A percentile compares a stretch with the other conserved stretches of the same genome.
Evolutionary conservation across 2,329 filamentous ascomycete species (phyloP).

Genomic region (Chaetothyriales sp.): DNA sequence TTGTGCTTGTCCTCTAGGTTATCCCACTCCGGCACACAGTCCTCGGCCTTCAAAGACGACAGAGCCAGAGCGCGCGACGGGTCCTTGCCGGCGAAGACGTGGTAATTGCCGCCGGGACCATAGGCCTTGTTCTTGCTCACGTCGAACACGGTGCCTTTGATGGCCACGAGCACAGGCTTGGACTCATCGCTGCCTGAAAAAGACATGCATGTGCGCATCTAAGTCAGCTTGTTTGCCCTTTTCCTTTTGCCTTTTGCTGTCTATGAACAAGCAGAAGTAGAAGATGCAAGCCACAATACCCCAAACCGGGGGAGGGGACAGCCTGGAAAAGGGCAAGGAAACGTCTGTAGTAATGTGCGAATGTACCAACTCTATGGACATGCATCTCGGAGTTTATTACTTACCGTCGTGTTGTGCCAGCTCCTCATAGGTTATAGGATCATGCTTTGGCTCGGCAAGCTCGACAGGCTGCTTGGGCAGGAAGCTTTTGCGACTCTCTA

Average conservation of each 20-base stretch:
- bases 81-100: slow-evolving; percentile 90
- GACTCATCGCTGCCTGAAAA: slow-evolving; percentile 24
- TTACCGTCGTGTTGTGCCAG: slow-evolving; percentile 70
- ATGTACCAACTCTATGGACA: not conserved
- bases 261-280: not conserved
- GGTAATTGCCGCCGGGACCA: slow-evolving; percentile 64
- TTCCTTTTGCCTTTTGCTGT: not conserved
- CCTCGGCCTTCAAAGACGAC: slow-evolving; percentile 72
- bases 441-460: slow-evolving; percentile 72
- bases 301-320: no score
- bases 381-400: slow-evolving; percentile 16
- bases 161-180: slow-evolving; percentile 44
- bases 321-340: not conserved
- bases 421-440: slow-evolving; percentile 66
- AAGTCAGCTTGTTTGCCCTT: not conserved
- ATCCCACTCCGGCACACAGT: slow-evolving; percentile 68
- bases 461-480: slow-evolving; percentile 31
- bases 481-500: slow-evolving; percentile 24
- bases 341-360: not conserved
- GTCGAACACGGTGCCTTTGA: slow-evolving; percentile 86
- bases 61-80: slow-evolving; percentile 79
- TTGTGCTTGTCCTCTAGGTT: slow-evolving; percentile 75
- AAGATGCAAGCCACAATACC: not conserved
- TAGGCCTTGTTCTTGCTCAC: slow-evolving; percentile 84
- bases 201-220: not conserved